These are phyloP conservation scores for Neurospora sp. DNA, from an alignment of 495 filamentous ascomycete species.

Conservation along the genomic window DNA sequence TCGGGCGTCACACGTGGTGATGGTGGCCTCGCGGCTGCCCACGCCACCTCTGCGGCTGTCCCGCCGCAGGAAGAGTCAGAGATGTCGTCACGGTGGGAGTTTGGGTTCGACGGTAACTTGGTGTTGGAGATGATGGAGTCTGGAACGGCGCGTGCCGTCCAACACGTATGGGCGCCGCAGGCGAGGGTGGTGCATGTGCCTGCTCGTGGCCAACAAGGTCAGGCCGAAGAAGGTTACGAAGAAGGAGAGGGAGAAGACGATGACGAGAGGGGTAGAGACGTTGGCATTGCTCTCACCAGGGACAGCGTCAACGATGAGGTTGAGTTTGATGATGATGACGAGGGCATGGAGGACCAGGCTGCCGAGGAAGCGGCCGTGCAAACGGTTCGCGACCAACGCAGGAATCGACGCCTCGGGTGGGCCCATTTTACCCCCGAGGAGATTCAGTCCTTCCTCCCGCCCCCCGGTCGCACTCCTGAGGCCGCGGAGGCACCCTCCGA, in stretches of 20 bases:
- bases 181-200: not conserved
- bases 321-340: not conserved
- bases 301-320: not conserved
- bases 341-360: not conserved
- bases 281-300: not conserved
- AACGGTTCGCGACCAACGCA: not conserved
- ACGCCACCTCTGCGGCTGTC: no score
- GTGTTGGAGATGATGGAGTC: not conserved
- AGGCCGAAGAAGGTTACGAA: not conserved
- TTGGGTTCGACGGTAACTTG: not conserved
- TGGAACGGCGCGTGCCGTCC: not conserved
- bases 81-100: not conserved
- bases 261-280: not conserved
- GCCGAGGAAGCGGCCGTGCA: not conserved
- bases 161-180: not conserved
- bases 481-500: not conserved
- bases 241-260: not conserved
- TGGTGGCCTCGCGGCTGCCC: no score
- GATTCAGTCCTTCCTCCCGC: not conserved
- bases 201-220: not conserved
- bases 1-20: no score
- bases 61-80: not conserved
- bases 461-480: not conserved
- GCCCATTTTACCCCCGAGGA: not conserved
- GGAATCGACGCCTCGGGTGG: not conserved